Percentiles rank a stretch among this genome's conserved stretches.
Evolutionary conservation across 1,284 basidiomycete genomes (phyloP).

Genomic region (Tetrapyrgos nigripes): DNA sequence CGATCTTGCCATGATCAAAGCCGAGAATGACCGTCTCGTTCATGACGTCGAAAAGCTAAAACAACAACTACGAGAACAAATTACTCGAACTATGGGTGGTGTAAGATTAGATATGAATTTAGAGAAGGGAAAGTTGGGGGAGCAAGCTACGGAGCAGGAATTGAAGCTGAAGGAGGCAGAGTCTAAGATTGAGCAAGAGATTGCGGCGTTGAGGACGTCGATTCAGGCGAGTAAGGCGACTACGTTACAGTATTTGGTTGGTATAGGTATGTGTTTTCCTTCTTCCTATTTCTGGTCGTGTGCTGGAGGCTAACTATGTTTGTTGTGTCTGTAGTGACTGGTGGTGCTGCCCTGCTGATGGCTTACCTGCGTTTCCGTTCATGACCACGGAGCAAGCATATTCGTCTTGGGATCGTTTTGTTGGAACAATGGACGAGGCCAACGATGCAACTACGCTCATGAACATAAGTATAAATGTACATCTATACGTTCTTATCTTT

Average conservation of each 20-base stretch:
- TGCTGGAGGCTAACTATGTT: constrained; percentile 18
- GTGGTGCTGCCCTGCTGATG: constrained; percentile 87
- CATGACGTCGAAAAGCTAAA: constrained; percentile 96
- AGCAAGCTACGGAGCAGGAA: constrained; percentile 93
- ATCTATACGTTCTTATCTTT: no score
- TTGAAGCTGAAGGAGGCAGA: constrained; percentile 99
- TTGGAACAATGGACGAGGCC: no score
- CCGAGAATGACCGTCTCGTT: constrained; percentile 92
- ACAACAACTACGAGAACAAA: constrained; percentile 91
- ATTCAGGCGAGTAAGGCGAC: constrained; percentile 91
- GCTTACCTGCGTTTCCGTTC: constrained; percentile 79
- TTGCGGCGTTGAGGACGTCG: constrained; percentile 87
- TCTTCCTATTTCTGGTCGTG: constrained; percentile 1
- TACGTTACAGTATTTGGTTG: constrained; percentile 83
- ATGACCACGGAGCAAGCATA: no score
- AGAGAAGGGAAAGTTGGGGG: constrained; percentile 95
- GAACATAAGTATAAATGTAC: neutral
- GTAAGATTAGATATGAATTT: constrained; percentile 96
- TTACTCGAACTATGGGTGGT: constrained; percentile 92
- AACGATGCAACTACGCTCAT: neutral
- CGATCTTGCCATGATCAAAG: constrained; percentile 94
- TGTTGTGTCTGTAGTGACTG: constrained; percentile 63
- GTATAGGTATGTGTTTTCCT: constrained; percentile 66
- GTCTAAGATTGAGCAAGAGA: constrained; percentile 96
- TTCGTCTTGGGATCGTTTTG: no score